Base-by-base conservation (phyloP, 2,329 filamentous ascomycete genomes). In the Chaetomiaceae sp. region DNA sequence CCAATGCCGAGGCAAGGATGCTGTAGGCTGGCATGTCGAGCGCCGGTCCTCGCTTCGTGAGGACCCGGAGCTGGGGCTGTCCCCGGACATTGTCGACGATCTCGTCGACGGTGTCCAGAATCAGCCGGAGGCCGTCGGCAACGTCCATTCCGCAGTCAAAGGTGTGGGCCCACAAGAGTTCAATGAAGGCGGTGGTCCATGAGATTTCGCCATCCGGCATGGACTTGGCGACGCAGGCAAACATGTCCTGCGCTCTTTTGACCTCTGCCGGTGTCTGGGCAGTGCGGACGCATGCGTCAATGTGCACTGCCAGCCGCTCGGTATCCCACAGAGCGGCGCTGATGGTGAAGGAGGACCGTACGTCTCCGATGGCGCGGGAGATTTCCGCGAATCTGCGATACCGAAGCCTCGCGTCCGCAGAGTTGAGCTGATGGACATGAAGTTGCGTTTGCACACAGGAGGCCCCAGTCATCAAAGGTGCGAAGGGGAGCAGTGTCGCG, bases 11-110 rank as follows among this genome's bases (percentile, higher is more conserved):
- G 17, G 35, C 30, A 26, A 57, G 38, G 15, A 50, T 18, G 2
- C 40, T 12, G 41, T 50, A 54, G 3, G 33, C 26, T 6, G 38
- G 49, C 5, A 51, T 12, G 33, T 52, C 52, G 22, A 52, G 43
- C 6, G 6, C 19, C n/a, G 18, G 27, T 1, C 14, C 38, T 18
- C 52, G 41, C 4, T 17, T 27, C 2, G 8, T 10, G 1, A 56
- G 38, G 2, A 6, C 9, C 8, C 24, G 38, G 22, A 56, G 49
- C 6, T 10, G 9, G 7, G 43, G 42, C 4, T 10, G 32, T 3
- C 36, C 38, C n/a, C 38, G 11, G 8, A 26, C 24, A 14, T 47
- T 27, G 9, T 41, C 15, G 17, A 54, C 12, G 2, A 39, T 42
- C 3, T 35, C 19, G 4, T 29, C 4, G 33, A 54, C 30, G 5